Evolutionary conservation across 345 rosid genomes (phyloP).

Genomic region (Corchorus capsularis): DNA sequence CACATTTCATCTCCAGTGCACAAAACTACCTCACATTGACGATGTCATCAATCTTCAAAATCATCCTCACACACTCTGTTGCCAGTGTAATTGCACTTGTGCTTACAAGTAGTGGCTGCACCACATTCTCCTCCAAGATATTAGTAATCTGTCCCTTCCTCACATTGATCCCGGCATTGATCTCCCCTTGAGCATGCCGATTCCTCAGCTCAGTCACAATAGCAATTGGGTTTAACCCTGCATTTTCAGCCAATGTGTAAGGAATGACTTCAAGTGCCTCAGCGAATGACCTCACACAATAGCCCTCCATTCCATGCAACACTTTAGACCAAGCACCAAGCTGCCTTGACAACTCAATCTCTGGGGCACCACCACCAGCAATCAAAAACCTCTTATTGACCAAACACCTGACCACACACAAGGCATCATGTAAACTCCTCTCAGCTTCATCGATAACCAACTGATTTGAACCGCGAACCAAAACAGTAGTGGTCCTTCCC

Average conservation of each 20-base stretch:
- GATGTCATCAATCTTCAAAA: constrained; percentile 96
- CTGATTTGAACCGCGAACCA: constrained; percentile 91
- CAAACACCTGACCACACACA: constrained; percentile 93
- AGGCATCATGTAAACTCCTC: constrained; percentile 93
- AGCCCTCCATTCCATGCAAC: constrained; percentile 97
- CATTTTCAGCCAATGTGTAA: constrained; percentile 94
- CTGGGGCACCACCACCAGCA: constrained; percentile 99
- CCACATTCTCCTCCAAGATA: constrained; percentile 98
- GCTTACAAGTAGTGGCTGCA: constrained; percentile 97
- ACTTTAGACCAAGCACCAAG: constrained; percentile 98
- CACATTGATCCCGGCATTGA: constrained; percentile 92
- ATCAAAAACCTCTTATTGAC: constrained; percentile 90
- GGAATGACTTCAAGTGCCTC: constrained; percentile 98
- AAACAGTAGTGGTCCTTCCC: constrained; percentile 92
- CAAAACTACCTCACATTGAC: constrained; percentile 82
- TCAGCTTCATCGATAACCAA: constrained; percentile 95
- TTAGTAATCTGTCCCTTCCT: constrained; percentile 98
- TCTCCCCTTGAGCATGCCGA: constrained; percentile 96
- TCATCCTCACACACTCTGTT: constrained; percentile 97
- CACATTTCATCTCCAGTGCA: constrained; percentile 4
- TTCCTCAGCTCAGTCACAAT: constrained; percentile 99
- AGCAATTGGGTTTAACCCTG: constrained; percentile 89
- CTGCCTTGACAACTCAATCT: constrained; percentile 96
- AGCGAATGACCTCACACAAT: constrained; percentile 80
- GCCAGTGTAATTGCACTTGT: constrained; percentile 90